A percentile compares a stretch with the other conserved stretches of the same genome.
Evolutionary conservation across 208 protist genomes (phyloP).

Genomic region (Leishmania gerbilli): DNA sequence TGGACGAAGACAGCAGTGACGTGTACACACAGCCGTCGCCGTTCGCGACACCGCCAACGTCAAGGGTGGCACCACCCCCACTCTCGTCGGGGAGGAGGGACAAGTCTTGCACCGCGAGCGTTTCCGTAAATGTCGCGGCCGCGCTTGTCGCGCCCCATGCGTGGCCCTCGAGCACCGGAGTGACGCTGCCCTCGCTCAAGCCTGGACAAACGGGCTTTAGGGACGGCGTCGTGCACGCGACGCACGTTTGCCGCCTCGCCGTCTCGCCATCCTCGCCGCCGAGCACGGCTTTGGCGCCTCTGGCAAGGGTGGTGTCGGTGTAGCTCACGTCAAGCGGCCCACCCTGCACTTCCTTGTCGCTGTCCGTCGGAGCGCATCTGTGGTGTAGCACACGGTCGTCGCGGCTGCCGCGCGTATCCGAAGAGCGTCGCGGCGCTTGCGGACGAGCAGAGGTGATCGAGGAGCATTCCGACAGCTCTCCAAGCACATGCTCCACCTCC

Average conservation of each 20-base stretch:
- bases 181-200: not conserved
- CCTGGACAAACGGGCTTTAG: not conserved
- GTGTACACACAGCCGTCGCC: not conserved
- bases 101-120: constrained; percentile 39
- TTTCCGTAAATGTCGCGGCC: constrained; percentile 23
- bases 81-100: constrained; percentile 26
- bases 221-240: constrained; percentile 9
- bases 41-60: not conserved
- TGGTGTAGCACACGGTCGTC: not conserved
- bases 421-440: not conserved
- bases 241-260: not conserved
- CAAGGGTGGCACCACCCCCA: not conserved
- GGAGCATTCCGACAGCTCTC: constrained; percentile 10
- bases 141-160: not conserved
- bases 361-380: not conserved
- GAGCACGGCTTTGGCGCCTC: not conserved
- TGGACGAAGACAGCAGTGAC: not conserved
- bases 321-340: not conserved
- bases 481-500: constrained; percentile 21
- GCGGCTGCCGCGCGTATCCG: not conserved
- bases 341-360: constrained; percentile 4
- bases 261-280: not conserved
- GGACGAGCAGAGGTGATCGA: constrained; percentile 11
- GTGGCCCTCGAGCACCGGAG: not conserved
- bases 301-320: not conserved